Conservation (phyloP, 306 rosid species). For the Glycine tomentella region DNA sequence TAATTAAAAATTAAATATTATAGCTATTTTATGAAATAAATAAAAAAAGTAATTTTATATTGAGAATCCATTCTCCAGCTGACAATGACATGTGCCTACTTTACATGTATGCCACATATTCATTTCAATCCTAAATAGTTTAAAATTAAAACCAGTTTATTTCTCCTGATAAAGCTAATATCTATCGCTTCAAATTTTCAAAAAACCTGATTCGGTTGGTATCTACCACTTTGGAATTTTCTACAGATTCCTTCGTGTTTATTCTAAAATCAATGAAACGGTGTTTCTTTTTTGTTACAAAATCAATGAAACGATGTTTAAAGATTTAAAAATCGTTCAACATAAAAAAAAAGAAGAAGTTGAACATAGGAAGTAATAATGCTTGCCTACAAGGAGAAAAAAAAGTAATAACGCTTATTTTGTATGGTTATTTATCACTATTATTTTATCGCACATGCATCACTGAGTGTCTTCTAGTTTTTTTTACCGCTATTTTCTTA, state of each 20-base stretch:
- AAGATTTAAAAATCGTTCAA: neutral
- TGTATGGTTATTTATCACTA: neutral
- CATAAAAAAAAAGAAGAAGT: neutral
- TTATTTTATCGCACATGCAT: neutral
- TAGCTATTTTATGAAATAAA: no score
- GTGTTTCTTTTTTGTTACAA: no score
- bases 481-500: neutral
- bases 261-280: neutral
- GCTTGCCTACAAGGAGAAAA: no score
- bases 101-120: constrained; percentile 23
- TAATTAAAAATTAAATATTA: neutral
- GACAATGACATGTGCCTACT: constrained; percentile 29
- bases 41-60: no score
- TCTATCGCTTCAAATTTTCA: neutral
- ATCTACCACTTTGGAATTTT: constrained; percentile 14
- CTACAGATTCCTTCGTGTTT: neutral
- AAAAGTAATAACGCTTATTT: neutral
- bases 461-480: neutral
- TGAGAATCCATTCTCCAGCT: neutral
- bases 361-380: neutral
- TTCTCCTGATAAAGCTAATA: neutral
- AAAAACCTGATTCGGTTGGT: constrained; percentile 3
- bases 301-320: neutral
- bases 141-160: neutral
- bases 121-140: neutral